A percentile compares a stretch with the other conserved stretches of the same genome.
phyloP scores from a whole-genome alignment of 2,329 filamentous ascomycete species.

The Pseudocercospora eumusae region DNA sequence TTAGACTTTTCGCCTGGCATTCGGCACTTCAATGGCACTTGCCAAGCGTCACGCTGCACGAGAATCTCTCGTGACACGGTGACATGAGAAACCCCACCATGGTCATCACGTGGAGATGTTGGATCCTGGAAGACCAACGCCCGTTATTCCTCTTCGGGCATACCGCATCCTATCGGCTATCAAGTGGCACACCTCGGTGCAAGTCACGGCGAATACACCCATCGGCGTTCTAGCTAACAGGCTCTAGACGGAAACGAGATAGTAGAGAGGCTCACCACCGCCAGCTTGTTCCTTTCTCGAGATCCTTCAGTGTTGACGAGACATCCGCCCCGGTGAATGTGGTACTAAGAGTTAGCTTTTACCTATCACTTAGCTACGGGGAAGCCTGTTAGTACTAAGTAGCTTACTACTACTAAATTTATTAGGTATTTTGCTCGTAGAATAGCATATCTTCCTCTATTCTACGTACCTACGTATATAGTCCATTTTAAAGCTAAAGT shows the following conservation, averaged over 20 bases:
- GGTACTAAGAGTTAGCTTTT: too few relatives aligned
- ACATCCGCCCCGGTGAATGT: not conserved
- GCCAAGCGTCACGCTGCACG: not conserved
- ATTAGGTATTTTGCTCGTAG: too few relatives aligned
- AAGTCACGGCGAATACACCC: not conserved
- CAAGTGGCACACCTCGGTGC: not conserved
- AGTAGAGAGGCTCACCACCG: not conserved
- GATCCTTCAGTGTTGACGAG: not conserved
- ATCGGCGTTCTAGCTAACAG: slow-evolving; percentile 4
- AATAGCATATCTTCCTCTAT: too few relatives aligned
- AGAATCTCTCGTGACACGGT: slow-evolving; percentile 5
- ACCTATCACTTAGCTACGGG: too few relatives aligned
- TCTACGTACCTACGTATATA: too few relatives aligned
- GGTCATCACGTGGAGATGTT: not conserved
- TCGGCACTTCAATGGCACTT: slow-evolving; percentile 4
- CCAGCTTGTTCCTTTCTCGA: not conserved
- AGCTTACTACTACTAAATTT: too few relatives aligned
- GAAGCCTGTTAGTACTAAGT: too few relatives aligned
- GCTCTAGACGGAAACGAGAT: slow-evolving; percentile 8
- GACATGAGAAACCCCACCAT: slow-evolving; percentile 5
- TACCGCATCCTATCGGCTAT: slow-evolving; percentile 13
- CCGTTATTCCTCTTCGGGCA: slow-evolving; percentile 3
- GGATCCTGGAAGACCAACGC: not conserved
- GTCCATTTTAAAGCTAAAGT: too few relatives aligned
- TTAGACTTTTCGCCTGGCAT: not conserved